Percentiles rank a stretch among this genome's conserved stretches.
phyloP scores from a whole-genome alignment of 805 yeast genomes.

The Saturnispora halmiae region DNA sequence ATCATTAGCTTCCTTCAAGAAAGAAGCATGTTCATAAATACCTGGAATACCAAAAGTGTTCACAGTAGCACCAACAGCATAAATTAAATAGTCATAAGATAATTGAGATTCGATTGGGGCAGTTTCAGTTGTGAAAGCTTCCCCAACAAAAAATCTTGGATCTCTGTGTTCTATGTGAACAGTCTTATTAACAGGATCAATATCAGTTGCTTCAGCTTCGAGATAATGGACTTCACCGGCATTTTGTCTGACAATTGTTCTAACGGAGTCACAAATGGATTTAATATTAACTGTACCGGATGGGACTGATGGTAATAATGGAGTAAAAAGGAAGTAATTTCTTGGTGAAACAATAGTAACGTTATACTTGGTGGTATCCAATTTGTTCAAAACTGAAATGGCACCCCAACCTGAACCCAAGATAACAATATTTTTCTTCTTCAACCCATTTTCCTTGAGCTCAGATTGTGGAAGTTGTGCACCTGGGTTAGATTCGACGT shows the following conservation, averaged over 20 bases:
- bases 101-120: constrained; percentile 38
- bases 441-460: constrained; percentile 40
- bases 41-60: constrained; percentile 95
- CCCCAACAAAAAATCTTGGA: constrained; percentile 46
- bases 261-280: constrained; percentile 89
- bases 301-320: constrained; percentile 90
- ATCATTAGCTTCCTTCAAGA: constrained; percentile 84
- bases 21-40: constrained; percentile 78
- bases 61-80: constrained; percentile 93
- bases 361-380: constrained; percentile 81
- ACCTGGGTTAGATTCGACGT: constrained; percentile 53
- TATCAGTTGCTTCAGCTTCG: constrained; percentile 83
- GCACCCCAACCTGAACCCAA: constrained; percentile 96
- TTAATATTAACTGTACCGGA: constrained; percentile 86
- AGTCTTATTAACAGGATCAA: constrained; percentile 63
- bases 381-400: constrained; percentile 68
- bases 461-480: constrained; percentile 50
- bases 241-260: constrained; percentile 69
- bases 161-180: constrained; percentile 52
- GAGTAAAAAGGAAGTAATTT: constrained; percentile 91
- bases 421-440: constrained; percentile 67
- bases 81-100: constrained; percentile 73
- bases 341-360: constrained; percentile 89
- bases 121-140: constrained; percentile 39
- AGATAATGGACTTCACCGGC: constrained; percentile 71